Conservation (phyloP, 139 green algal genomes). For the Trebouxia sp. region DNA sequence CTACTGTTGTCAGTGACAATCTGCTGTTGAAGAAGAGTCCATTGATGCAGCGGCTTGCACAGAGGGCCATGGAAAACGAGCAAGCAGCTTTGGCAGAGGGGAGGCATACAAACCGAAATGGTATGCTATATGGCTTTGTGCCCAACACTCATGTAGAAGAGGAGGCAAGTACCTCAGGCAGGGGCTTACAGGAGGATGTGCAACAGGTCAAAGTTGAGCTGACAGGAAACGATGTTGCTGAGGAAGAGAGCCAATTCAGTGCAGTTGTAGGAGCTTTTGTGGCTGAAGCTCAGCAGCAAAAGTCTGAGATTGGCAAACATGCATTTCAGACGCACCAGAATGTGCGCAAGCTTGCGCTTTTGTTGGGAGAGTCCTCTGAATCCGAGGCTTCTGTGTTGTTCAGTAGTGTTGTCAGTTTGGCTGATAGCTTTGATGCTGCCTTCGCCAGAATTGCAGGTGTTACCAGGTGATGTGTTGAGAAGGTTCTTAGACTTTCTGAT, state of each 20-base stretch:
- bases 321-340: constrained; percentile 18
- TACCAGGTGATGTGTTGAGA: too few relatives aligned
- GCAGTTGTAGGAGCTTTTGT: constrained; percentile 32
- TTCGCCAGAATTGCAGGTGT: constrained; percentile 19
- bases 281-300: background rate
- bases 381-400: constrained; percentile 24
- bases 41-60: constrained; percentile 4
- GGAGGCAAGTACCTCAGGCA: background rate
- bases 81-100: background rate
- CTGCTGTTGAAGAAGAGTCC: constrained; percentile 15
- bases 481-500: too few relatives aligned
- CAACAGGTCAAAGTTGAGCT: constrained; percentile 1
- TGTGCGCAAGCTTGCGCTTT: constrained; percentile 23
- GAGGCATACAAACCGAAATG: background rate
- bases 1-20: background rate
- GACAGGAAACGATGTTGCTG: constrained; percentile 6
- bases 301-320: background rate
- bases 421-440: constrained; percentile 29
- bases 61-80: background rate
- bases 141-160: background rate
- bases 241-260: constrained; percentile 32
- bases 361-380: constrained; percentile 30
- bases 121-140: background rate
- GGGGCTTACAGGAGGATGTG: background rate
- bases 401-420: constrained; percentile 12